These are phyloP conservation scores for Pterulicium gracile DNA, from an alignment of 1,284 basidiomycete genomes.

Conservation along the genomic window DNA sequence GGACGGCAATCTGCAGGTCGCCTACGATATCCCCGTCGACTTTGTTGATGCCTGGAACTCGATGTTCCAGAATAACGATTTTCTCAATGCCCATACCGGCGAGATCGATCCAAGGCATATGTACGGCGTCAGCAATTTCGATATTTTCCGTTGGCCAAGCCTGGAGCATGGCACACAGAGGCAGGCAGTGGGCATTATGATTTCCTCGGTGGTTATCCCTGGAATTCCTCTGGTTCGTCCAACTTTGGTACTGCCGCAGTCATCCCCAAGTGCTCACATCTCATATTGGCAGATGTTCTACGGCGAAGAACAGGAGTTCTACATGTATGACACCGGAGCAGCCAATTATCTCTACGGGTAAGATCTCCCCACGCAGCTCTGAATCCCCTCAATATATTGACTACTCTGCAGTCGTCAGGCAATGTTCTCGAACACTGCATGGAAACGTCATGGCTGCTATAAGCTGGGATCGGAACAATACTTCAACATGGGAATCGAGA, in stretches of 20 bases:
- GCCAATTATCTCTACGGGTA: conserved; percentile 83
- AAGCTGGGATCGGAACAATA: conserved; percentile 81
- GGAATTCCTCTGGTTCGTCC: conserved; percentile 65
- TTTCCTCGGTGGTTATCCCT: conserved; percentile 75
- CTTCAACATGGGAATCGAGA: conserved; percentile 80
- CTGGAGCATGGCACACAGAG: conserved; percentile 73
- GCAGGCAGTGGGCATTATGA: conserved; percentile 66
- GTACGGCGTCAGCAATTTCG: conserved; percentile 87
- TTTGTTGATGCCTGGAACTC: conserved; percentile 83
- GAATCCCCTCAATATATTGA: conserved; percentile 7
- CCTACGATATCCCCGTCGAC: conserved; percentile 72
- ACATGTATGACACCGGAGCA: conserved; percentile 74
- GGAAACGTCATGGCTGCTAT: conserved; percentile 90
- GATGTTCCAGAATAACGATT: conserved; percentile 82
- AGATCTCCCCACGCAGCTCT: conserved; percentile 13
- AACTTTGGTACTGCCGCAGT: neutral
- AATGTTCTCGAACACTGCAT: conserved; percentile 76
- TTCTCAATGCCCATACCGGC: conserved; percentile 63
- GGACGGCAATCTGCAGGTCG: conserved; percentile 86
- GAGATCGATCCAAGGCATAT: conserved; percentile 74
- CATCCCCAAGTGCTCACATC: conserved; percentile 7
- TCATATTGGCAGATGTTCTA: conserved; percentile 51
- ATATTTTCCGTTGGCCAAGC: conserved; percentile 87
- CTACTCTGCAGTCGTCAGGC: conserved; percentile 64
- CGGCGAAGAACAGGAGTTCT: conserved; percentile 84